These are phyloP conservation scores for Eimeria sp. DNA, from an alignment of 169 alveolate species.

Conservation along the genomic window DNA sequence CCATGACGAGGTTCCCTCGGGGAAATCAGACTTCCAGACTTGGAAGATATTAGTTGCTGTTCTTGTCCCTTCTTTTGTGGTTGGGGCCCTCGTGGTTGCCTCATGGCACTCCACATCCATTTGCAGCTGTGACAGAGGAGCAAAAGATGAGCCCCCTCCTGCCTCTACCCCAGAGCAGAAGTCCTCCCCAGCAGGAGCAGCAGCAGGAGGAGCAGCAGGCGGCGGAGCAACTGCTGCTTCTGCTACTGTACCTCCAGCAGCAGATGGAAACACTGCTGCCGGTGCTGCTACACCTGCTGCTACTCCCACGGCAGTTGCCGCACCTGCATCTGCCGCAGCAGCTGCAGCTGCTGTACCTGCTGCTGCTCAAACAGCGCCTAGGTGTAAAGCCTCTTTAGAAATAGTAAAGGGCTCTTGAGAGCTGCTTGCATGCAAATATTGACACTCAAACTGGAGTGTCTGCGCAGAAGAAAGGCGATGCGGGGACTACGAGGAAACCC, in stretches of 20 bases:
- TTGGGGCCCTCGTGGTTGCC: slow-evolving; percentile 22
- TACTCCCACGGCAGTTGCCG: not conserved
- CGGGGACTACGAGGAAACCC: no score
- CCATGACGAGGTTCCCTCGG: not conserved
- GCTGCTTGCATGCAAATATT: not conserved
- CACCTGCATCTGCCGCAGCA: not conserved
- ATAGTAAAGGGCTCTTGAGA: not conserved
- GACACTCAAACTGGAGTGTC: no score
- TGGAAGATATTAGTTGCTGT: slow-evolving; percentile 48
- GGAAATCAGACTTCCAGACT: slow-evolving; percentile 32
- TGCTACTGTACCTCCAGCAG: no score
- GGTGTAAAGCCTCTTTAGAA: not conserved
- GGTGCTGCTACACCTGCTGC: no score
- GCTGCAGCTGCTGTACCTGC: not conserved
- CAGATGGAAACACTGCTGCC: no score
- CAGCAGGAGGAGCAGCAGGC: no score
- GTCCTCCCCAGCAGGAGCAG: no score
- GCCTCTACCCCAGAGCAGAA: no score
- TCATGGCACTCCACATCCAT: slow-evolving; percentile 27
- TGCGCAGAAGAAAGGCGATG: no score
- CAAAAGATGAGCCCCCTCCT: not conserved
- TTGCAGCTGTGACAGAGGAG: slow-evolving; percentile 6
- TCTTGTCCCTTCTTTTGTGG: slow-evolving; percentile 19
- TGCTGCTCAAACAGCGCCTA: not conserved
- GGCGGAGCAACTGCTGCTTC: no score